These are phyloP conservation scores for Fraxinus ornus DNA, from an alignment of 305 asterid genomes.

Conservation along the genomic window DNA sequence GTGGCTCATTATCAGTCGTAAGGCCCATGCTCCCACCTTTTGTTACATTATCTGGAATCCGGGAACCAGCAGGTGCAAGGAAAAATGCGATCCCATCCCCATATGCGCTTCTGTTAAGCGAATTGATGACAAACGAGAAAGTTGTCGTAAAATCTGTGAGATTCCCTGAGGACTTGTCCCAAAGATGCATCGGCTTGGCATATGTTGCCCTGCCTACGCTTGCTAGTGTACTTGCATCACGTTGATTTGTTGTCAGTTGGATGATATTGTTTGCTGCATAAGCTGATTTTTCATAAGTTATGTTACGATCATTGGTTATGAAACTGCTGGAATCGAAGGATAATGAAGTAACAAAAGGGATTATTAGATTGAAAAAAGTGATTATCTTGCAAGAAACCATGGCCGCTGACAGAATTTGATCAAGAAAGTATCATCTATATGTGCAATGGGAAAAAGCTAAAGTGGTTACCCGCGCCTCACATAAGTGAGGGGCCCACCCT, in stretches of 20 bases:
- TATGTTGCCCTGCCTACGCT: constrained; percentile 34
- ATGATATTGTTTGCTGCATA: constrained; percentile 9
- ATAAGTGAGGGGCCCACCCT: no score
- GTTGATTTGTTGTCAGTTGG: constrained; percentile 19
- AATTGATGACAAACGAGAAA: constrained; percentile 30
- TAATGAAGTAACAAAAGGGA: constrained; percentile 5
- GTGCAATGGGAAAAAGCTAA: no score
- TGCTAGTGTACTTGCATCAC: not conserved
- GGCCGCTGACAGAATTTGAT: not conserved
- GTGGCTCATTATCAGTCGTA: not conserved
- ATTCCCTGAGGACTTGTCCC: constrained; percentile 24
- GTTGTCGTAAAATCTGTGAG: constrained; percentile 32
- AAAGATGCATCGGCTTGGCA: constrained; percentile 24
- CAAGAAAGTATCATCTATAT: not conserved
- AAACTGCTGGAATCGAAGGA: constrained; percentile 20
- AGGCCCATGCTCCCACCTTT: constrained; percentile 28
- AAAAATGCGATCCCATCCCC: constrained; percentile 37
- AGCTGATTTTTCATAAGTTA: constrained; percentile 8
- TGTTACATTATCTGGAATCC: constrained; percentile 8
- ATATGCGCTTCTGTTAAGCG: not conserved
- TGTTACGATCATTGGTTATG: constrained; percentile 18
- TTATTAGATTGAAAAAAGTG: not conserved
- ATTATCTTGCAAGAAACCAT: not conserved
- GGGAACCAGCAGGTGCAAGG: constrained; percentile 26
- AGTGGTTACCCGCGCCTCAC: no score